Evolutionary conservation across 495 filamentous ascomycete species (phyloP).

Genomic region (Parathielavia hyrcaniae): DNA sequence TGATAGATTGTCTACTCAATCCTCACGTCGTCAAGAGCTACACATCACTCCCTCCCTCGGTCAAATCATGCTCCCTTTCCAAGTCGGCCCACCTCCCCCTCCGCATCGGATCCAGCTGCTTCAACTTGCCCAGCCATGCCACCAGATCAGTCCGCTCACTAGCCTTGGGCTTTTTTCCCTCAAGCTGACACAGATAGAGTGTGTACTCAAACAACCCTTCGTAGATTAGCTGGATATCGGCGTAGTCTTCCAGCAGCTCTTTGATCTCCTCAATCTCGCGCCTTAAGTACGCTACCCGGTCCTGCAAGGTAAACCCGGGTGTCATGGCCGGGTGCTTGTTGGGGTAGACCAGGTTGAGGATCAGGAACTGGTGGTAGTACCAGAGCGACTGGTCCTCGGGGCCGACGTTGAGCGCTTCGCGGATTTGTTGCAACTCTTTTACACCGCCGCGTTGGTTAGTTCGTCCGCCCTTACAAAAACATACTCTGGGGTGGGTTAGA

Average conservation of each 20-base stretch:
- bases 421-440: slow-evolving; percentile 65
- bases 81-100: slow-evolving; percentile 62
- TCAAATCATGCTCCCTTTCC: slow-evolving; percentile 37
- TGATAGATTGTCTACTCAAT: neutral
- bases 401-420: slow-evolving; percentile 72
- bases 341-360: slow-evolving; percentile 51
- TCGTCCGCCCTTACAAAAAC: too few species aligned
- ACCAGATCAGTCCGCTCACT: slow-evolving; percentile 45
- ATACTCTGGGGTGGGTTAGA: too few species aligned
- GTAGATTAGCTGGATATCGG: slow-evolving; percentile 73
- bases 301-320: slow-evolving; percentile 53
- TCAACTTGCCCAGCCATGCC: slow-evolving; percentile 58
- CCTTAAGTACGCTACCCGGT: slow-evolving; percentile 59
- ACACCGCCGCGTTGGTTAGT: neutral
- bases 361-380: slow-evolving; percentile 88
- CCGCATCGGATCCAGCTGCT: slow-evolving; percentile 63
- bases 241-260: slow-evolving; percentile 69
- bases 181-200: slow-evolving; percentile 42
- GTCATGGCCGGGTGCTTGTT: slow-evolving; percentile 50
- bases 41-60: neutral
- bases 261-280: slow-evolving; percentile 61
- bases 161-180: slow-evolving; percentile 29
- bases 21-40: neutral
- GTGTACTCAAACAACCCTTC: slow-evolving; percentile 66
- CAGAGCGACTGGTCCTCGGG: slow-evolving; percentile 89